A percentile compares a stretch with the other conserved stretches of the same genome.
Conservation (phyloP, 257 asterid species). For the Solanum chiquidenum region DNA sequence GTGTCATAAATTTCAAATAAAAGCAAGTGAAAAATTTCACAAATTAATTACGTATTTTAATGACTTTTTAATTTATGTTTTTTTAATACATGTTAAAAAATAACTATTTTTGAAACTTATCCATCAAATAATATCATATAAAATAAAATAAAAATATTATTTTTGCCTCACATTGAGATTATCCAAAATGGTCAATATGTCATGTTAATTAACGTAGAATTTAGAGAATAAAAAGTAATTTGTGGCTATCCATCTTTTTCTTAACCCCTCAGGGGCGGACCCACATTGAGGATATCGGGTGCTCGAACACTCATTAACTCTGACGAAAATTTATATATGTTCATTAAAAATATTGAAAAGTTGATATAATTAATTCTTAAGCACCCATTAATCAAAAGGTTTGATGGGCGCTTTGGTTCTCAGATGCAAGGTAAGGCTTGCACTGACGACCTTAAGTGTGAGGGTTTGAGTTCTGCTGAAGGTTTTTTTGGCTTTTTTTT, state of each 20-base stretch:
- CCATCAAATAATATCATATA: background rate
- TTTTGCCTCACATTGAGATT: background rate
- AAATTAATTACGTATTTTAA: background rate
- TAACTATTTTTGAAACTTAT: background rate
- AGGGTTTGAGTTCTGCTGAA: too few relatives aligned
- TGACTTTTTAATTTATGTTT: background rate
- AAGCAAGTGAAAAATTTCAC: background rate
- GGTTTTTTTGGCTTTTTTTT: too few relatives aligned
- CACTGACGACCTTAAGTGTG: too few relatives aligned
- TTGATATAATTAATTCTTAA: too few relatives aligned
- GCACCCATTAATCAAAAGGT: too few relatives aligned
- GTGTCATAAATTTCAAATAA: background rate
- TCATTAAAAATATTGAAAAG: too few relatives aligned
- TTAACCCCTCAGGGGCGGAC: background rate
- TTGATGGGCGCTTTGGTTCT: too few relatives aligned
- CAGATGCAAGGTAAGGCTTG: too few relatives aligned
- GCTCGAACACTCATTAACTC: too few relatives aligned
- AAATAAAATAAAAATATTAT: background rate
- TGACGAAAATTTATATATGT: too few relatives aligned
- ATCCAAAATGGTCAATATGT: background rate
- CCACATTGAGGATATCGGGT: too few relatives aligned
- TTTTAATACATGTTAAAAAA: background rate
- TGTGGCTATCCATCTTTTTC: background rate
- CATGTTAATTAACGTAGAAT: background rate
- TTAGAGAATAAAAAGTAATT: background rate